Base-by-base conservation (phyloP, 148 eudicot species). In the Camellia japonica region DNA sequence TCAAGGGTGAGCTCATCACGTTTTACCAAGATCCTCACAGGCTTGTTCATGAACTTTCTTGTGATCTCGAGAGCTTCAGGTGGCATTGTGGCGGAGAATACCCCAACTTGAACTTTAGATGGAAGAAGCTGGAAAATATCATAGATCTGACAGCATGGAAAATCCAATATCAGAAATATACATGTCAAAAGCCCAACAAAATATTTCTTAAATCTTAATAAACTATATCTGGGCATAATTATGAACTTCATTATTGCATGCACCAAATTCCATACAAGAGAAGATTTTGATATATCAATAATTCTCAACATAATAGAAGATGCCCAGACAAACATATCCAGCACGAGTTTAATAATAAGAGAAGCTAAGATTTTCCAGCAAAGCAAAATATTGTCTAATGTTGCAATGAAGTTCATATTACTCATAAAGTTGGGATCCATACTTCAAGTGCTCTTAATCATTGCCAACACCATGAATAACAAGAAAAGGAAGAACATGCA, bases 31-130 rank as follows among this genome's bases (percentile, higher is more conserved):
- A 88, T 88, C 61, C 88, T 74, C 38, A 88, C 90, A 0, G 90
- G 90, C 74, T 86, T 88, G 79, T 82, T 85, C 88, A 85, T 88
- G 81, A 88, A 88, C 79, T 88, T 88, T 30, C 88, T 68, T 51
- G 90, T 86, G 23, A 88, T 88, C 69, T 88, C 90, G 14, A 88
- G 81, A n/a, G 90, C 88, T 70, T 88, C 90, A 1, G 88, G 90
- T 7, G 90, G 88, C 88, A 86, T 88, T 42, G 90, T 88, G n/a
- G 90, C 88, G 51, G 90, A 88, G 70, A 88, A 88, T 4, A 88
- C 82, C 3, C 90, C 90, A 47, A 88, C 86, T 52, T 88, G 90
- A 44, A 88, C 79, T 18, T 88, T 86, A 0, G 90, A 70, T 67
- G 90, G 90, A 12, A 88, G 82, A 51, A 83, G 84, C 73, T 88